phyloP scores from a whole-genome alignment of 352 stramenopile genomes.

The Discostella stelligera region DNA sequence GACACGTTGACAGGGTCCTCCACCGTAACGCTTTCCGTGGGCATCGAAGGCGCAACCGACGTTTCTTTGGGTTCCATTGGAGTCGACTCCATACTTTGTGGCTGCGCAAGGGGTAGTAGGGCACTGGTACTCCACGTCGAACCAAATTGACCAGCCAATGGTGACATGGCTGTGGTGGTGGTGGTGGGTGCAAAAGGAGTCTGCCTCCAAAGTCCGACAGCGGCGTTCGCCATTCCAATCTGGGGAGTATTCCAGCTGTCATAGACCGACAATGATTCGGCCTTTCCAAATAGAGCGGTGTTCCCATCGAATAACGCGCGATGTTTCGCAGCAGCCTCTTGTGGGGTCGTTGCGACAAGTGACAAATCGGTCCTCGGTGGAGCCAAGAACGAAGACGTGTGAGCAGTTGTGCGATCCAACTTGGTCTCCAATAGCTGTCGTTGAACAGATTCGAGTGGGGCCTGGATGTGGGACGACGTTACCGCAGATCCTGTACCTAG shows the following conservation, averaged over 20 bases:
- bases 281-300: constrained; percentile 41
- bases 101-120: background rate
- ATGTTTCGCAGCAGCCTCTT: background rate
- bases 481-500: background rate
- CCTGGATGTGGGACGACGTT: background rate
- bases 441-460: background rate
- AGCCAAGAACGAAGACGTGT: background rate
- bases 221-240: constrained; percentile 24
- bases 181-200: constrained; percentile 43
- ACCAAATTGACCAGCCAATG: constrained; percentile 6
- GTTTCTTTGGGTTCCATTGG: background rate
- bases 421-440: background rate
- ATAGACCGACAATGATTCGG: constrained; percentile 27
- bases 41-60: background rate
- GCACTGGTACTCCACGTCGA: constrained; percentile 21
- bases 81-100: background rate
- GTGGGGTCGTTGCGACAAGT: background rate
- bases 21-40: background rate
- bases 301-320: constrained; percentile 36
- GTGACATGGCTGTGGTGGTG: background rate
- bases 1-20: background rate
- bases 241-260: constrained; percentile 40
- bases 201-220: constrained; percentile 36
- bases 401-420: background rate
- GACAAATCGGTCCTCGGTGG: background rate